A percentile compares a stretch with the other conserved stretches of the same genome.
phyloP scores from a whole-genome alignment of 768 basidiomycete genomes.

The Sarcomyxa edulis region DNA sequence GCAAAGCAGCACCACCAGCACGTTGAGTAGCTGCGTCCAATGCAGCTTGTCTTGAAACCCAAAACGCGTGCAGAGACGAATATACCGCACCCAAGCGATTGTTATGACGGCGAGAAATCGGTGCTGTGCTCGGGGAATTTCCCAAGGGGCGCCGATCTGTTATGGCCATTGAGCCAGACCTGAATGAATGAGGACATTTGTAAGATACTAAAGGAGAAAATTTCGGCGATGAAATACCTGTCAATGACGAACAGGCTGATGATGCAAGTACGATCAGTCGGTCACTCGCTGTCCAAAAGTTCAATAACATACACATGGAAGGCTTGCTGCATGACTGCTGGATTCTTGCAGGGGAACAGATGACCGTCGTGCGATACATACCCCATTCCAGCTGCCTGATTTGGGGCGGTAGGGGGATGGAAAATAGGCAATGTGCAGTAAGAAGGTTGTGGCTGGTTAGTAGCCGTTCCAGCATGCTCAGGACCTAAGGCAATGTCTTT shows the following conservation, averaged over 20 bases:
- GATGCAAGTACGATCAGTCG: background rate
- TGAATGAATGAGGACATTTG: constrained; percentile 14
- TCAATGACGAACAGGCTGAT: constrained; percentile 42
- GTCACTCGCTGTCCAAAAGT: background rate
- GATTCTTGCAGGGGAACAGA: constrained; percentile 48
- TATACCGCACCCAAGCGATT: constrained; percentile 58
- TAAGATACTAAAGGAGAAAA: constrained; percentile 1
- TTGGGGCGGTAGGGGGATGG: constrained; percentile 29
- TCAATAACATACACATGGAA: constrained; percentile 52
- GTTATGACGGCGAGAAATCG: constrained; percentile 29
- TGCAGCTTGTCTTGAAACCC: constrained; percentile 43
- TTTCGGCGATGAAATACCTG: constrained; percentile 19
- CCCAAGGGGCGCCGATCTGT: constrained; percentile 39
- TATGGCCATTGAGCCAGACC: constrained; percentile 45
- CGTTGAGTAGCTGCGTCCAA: too few species aligned
- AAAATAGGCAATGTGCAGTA: constrained; percentile 51
- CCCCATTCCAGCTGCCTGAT: constrained; percentile 23
- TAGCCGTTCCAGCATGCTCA: constrained; percentile 39
- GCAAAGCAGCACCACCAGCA: constrained; percentile 17
- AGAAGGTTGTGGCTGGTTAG: constrained; percentile 39
- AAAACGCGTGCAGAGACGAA: constrained; percentile 50
- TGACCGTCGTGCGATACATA: constrained; percentile 57
- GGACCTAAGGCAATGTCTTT: constrained; percentile 28
- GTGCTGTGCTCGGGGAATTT: constrained; percentile 33
- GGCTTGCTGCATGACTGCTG: constrained; percentile 43